Evolutionary conservation across 306 rosid genomes (phyloP).

Genomic region (Hippophae gyantsensis): DNA sequence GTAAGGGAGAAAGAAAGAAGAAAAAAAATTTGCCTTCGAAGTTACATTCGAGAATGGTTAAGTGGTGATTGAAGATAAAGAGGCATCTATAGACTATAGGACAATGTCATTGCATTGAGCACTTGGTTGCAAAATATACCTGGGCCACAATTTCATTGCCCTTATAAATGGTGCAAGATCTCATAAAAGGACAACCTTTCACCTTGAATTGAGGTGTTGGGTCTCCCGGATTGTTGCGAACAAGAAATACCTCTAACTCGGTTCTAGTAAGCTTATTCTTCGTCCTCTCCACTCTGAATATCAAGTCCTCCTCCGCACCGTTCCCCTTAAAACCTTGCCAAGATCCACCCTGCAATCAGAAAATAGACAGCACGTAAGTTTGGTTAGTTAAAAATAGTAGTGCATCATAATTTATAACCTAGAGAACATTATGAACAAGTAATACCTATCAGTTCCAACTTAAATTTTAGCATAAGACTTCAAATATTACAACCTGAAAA

Average conservation of each 20-base stretch:
- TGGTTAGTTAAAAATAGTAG: no score
- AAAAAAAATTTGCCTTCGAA: not conserved
- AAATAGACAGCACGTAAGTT: not conserved
- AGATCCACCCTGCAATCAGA: constrained; percentile 41
- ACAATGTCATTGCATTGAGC: no score
- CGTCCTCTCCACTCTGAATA: constrained; percentile 45
- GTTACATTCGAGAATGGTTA: not conserved
- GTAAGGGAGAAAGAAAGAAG: not conserved
- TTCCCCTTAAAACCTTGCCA: constrained; percentile 73
- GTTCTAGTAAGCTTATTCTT: constrained; percentile 38
- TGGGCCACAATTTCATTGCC: constrained; percentile 59
- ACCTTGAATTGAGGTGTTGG: constrained; percentile 39
- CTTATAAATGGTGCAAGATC: constrained; percentile 55
- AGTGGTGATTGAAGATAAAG: not conserved
- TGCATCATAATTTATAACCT: no score
- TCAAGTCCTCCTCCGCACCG: not conserved
- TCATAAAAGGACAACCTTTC: constrained; percentile 57
- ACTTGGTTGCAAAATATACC: constrained; percentile 31
- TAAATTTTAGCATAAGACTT: no score
- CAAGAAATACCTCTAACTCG: constrained; percentile 48
- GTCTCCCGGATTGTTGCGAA: constrained; percentile 25
- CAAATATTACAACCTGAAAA: no score
- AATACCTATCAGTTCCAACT: no score
- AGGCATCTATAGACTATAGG: not conserved
- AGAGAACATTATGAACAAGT: no score